Evolutionary conservation across 2,329 filamentous ascomycete genomes (phyloP).

Genomic region (Alternaria gaisen): DNA sequence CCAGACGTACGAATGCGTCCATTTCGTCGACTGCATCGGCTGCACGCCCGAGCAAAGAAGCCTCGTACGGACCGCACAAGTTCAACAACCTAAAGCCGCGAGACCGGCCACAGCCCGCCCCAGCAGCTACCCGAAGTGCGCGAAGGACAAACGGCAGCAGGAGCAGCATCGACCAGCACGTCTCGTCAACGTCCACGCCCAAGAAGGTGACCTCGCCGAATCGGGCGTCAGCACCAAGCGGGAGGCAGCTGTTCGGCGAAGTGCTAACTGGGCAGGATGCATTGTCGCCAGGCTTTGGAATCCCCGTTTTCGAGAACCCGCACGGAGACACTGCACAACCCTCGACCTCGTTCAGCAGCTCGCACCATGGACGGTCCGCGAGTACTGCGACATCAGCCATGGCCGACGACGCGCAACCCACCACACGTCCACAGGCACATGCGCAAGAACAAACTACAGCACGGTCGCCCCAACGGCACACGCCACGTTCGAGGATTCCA

Average conservation of each 20-base stretch:
- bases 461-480: slow-evolving; percentile 31
- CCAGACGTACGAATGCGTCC: slow-evolving; percentile 25
- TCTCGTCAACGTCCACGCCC: slow-evolving; percentile 34
- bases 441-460: slow-evolving; percentile 19
- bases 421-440: slow-evolving; percentile 15
- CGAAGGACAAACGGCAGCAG: slow-evolving; percentile 39
- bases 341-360: slow-evolving; percentile 24
- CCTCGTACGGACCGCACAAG: slow-evolving; percentile 45
- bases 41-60: slow-evolving; percentile 40
- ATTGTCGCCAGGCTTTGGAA: slow-evolving; percentile 45
- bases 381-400: slow-evolving; percentile 30
- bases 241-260: slow-evolving; percentile 49
- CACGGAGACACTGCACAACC: slow-evolving; percentile 19
- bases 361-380: slow-evolving; percentile 30
- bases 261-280: slow-evolving; percentile 45
- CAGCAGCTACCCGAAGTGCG: slow-evolving; percentile 35
- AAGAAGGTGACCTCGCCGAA: slow-evolving; percentile 36
- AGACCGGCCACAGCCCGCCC: slow-evolving; percentile 48
- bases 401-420: slow-evolving; percentile 23
- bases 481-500: slow-evolving; percentile 47
- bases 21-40: slow-evolving; percentile 41
- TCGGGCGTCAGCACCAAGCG: slow-evolving; percentile 32
- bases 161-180: slow-evolving; percentile 37
- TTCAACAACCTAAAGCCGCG: slow-evolving; percentile 49
- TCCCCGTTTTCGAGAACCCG: slow-evolving; percentile 35